Evolutionary conservation across 2,329 filamentous ascomycete species (phyloP), one percentile per base, ranked within the genome.

Genomic region (Myriosclerotinia curreyana): DNA sequence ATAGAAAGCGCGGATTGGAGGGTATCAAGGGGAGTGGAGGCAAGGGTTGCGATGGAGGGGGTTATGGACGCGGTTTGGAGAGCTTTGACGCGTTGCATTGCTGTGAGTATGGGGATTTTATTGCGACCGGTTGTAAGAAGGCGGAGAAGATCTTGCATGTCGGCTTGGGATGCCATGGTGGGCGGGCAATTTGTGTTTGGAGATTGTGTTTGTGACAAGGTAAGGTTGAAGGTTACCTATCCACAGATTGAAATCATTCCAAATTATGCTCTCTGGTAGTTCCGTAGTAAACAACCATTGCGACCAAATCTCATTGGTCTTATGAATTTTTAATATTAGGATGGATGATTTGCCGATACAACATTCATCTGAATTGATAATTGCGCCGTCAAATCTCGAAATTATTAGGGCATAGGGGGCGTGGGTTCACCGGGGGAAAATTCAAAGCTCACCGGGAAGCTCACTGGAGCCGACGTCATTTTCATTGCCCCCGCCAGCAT

Each of bases 141-240:
- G 54, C 84, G 83, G 61, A 87, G 77, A 20, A 87, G 79, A 71
- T 86, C 84, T 69, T 87, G 83, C 28, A 87, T 75, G 68, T 87
- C 84, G 1, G 81, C 22, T 28, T 60, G 58, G 12, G 58, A 60
- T 2, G 60, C 44, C 60, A 62, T 62, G 7, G 34, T 55, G 20
- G 15, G 38, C 9, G 22, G 15, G 25, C 11, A 15, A 6, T 36
- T 59, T 38, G 0, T 48, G n/a, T 36, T 53, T 38, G n/a, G 20
- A 36, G 55, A 48, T 59, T 25, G 8, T 25, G 40, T 28, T 58
- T 36, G 42, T 5, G 55, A 59, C 42, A 38, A 17, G 28, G 22
- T 58, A 20, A 58, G 28, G 20, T 31, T 5, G 36, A 14, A 38
- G 36, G 1, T 38, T 38, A 38, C 7, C 12, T 36, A 48, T 59